Conservation (phyloP, 345 rosid species). For the Brassica juncea region DNA sequence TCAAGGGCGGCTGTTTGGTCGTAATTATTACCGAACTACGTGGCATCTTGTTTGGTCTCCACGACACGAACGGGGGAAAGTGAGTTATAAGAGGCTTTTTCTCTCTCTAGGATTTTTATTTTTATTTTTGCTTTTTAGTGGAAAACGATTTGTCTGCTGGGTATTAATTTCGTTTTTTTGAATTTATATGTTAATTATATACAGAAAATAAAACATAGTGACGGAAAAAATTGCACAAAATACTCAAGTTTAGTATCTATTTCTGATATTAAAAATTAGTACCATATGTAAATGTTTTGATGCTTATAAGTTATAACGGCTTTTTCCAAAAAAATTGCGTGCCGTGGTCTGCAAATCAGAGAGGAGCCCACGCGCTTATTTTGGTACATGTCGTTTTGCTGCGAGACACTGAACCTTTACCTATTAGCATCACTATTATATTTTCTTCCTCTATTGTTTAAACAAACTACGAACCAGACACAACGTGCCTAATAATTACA, state of each 20-base stretch:
- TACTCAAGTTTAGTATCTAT: neutral
- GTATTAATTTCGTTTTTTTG: neutral
- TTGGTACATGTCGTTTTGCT: conserved; percentile 7
- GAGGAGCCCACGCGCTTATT: conserved; percentile 17
- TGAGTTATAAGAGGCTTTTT: neutral
- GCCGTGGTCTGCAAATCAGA: neutral
- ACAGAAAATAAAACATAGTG: no score
- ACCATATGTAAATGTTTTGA: neutral
- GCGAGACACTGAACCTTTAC: neutral
- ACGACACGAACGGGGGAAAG: conserved; percentile 32
- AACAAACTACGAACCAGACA: neutral
- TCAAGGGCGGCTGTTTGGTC: conserved; percentile 35
- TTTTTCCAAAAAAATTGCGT: neutral
- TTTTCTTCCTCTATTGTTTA: neutral
- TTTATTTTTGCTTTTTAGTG: neutral
- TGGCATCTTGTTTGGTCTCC: conserved; percentile 37
- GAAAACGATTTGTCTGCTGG: neutral
- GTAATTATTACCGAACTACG: conserved; percentile 4
- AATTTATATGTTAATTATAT: no score
- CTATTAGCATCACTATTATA: neutral
- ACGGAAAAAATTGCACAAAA: no score
- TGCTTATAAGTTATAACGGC: neutral
- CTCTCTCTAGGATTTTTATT: neutral
- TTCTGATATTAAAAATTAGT: neutral
- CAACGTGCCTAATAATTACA: neutral